phyloP scores from a whole-genome alignment of 2,329 filamentous ascomycete species.

The Trichophyton schoenleinii region DNA sequence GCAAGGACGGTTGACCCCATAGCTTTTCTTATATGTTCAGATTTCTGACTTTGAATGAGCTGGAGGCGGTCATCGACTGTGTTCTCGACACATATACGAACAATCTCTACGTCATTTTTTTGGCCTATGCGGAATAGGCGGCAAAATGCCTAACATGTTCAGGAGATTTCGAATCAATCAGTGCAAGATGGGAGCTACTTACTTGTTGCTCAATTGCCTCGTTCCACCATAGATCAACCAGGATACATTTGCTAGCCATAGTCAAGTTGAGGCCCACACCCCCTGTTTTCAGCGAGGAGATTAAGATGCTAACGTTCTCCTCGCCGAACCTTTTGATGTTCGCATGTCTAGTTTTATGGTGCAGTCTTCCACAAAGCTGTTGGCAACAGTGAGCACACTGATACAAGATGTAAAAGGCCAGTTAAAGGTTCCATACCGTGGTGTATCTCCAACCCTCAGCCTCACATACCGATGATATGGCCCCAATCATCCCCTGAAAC shows the following conservation, averaged over 20 bases:
- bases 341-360: slow-evolving; percentile 32
- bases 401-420: background rate
- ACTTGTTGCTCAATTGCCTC: slow-evolving; percentile 48
- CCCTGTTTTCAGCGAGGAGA: slow-evolving; percentile 46
- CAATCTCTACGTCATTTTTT: slow-evolving; percentile 44
- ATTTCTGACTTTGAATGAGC: slow-evolving; percentile 45
- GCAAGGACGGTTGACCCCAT: slow-evolving; percentile 17
- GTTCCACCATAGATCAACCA: slow-evolving; percentile 52
- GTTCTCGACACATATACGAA: slow-evolving; percentile 43
- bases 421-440: slow-evolving; percentile 22
- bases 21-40: slow-evolving; percentile 14
- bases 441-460: slow-evolving; percentile 38
- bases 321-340: slow-evolving; percentile 37
- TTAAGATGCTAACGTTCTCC: slow-evolving; percentile 35
- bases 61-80: slow-evolving; percentile 48
- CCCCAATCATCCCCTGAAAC: slow-evolving; percentile 42
- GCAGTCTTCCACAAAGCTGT: slow-evolving; percentile 40
- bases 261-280: slow-evolving; percentile 49
- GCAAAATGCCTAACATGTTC: slow-evolving; percentile 34
- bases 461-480: slow-evolving; percentile 40
- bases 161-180: slow-evolving; percentile 6
- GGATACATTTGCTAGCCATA: slow-evolving; percentile 46
- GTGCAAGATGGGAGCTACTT: slow-evolving; percentile 23
- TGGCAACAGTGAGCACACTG: background rate
- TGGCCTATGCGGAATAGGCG: slow-evolving; percentile 57